phyloP scores from a whole-genome alignment of 1,284 basidiomycete genomes.

The Polyporus tsugae region DNA sequence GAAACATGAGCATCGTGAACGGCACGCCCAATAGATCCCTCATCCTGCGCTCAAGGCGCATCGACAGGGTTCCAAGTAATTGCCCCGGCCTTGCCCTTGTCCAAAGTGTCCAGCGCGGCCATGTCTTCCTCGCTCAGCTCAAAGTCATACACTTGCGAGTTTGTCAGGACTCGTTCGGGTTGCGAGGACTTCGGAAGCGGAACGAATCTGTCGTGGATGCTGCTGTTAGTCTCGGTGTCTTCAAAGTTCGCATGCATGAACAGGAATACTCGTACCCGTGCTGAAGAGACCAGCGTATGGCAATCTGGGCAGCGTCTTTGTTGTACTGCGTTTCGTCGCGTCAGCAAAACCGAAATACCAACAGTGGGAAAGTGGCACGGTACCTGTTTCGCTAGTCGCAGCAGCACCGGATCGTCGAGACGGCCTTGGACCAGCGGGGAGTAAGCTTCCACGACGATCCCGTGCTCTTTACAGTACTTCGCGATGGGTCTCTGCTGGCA shows the following conservation, averaged over 20 bases:
- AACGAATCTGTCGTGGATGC: conserved; percentile 45
- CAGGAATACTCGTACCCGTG: conserved; percentile 43
- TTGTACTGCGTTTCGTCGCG: conserved; percentile 43
- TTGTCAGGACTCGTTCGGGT: conserved; percentile 56
- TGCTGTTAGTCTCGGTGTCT: neutral
- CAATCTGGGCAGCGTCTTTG: conserved; percentile 65
- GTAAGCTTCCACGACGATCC: conserved; percentile 78
- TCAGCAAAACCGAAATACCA: neutral
- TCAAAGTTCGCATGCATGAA: neutral
- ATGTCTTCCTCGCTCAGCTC: conserved; percentile 59
- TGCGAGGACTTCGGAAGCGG: conserved; percentile 62
- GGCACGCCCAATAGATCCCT: neutral
- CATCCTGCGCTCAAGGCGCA: conserved; percentile 27
- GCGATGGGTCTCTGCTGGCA: conserved; percentile 86
- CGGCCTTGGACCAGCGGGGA: conserved; percentile 55
- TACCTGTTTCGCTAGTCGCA: conserved; percentile 45
- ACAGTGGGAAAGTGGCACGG: neutral
- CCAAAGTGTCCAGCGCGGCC: conserved; percentile 54
- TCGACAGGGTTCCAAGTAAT: conserved; percentile 60
- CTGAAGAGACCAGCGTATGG: conserved; percentile 76
- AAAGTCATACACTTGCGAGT: conserved; percentile 63
- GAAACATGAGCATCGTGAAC: neutral
- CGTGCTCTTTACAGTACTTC: conserved; percentile 71
- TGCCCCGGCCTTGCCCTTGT: conserved; percentile 55
- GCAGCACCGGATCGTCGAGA: conserved; percentile 50